Evolutionary conservation across 805 yeast species (phyloP).

Genomic region (Wickerhamiella siamensis): DNA sequence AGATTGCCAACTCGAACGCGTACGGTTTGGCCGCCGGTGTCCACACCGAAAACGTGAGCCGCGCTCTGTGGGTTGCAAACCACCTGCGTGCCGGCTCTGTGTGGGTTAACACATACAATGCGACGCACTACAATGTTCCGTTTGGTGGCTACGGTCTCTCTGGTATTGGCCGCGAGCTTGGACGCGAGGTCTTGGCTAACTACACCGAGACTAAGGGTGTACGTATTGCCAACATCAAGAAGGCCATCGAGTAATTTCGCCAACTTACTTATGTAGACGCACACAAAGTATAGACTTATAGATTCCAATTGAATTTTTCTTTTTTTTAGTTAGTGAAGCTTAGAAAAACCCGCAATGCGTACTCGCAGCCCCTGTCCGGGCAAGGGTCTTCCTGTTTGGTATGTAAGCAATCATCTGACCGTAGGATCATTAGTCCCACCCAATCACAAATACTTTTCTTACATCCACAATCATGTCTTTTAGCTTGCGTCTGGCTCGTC

Average conservation of each 20-base stretch:
- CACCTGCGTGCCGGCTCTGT: conserved; percentile 53
- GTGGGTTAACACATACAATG: conserved; percentile 57
- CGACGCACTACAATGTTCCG: conserved; percentile 50
- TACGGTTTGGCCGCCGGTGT: conserved; percentile 79
- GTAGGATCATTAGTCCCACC: neutral
- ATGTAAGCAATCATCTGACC: neutral
- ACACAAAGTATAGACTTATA: too few relatives aligned
- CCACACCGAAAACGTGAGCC: conserved; percentile 51
- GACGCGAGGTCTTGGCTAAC: conserved; percentile 53
- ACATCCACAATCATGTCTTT: conserved; percentile 7
- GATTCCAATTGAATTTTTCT: too few relatives aligned
- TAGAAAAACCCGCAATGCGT: too few relatives aligned
- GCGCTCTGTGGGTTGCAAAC: conserved; percentile 50
- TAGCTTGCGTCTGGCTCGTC: conserved; percentile 9
- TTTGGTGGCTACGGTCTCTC: conserved; percentile 72
- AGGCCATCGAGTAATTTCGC: neutral
- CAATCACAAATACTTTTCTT: conserved; percentile 6
- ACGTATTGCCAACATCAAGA: conserved; percentile 42
- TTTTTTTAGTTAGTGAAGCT: too few relatives aligned
- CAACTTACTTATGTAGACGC: too few relatives aligned
- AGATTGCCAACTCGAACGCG: conserved; percentile 52
- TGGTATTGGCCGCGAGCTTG: conserved; percentile 73
- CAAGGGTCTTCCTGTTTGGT: too few relatives aligned
- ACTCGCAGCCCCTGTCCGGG: too few relatives aligned
- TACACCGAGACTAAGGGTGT: conserved; percentile 68